Base-by-base conservation (phyloP, 805 yeast species). In the Torulaspora gathmanii region DNA sequence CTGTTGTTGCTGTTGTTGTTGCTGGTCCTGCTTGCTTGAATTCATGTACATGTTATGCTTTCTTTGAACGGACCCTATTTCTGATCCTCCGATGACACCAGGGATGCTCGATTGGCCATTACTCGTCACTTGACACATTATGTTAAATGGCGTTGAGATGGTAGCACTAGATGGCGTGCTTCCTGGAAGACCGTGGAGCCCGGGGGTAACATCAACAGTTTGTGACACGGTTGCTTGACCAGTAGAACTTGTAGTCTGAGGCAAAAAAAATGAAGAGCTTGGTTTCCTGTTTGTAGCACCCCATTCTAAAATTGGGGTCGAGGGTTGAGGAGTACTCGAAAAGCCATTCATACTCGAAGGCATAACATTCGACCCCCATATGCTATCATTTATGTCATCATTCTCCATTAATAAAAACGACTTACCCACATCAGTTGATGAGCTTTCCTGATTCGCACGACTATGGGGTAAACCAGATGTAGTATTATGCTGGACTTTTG, bases 381-480 rank as follows among this genome's bases (percentile, higher is more conserved):
- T 63, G 42, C 58, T 62, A 40, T 64, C 67, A 45, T 61, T 64
- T 23, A 61, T 59, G 26, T 61, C 67, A 46, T 61, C 66, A 37
- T 57, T 60, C 45, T 72, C 76, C 72, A 70, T 64, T 40, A 71
- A 48, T 25, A 71, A 51, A 37, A 69, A 57, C 1, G 75, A 69
- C 52, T 68, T 71, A 1, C 77, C 75, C 33, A 61, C 59, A 31
- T 69, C 72, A 45, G 64, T 64, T 11, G 64, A 44, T 31, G 51
- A 58, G 6, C 51, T 33, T 15, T 45, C 52, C 19, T 45, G 52
- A 33, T 45, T 47, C 7, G 52, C 42, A 7, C 45, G 49, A 19
- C 44, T 41, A 35, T 48, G 51, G 19, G 45, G 38, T 15, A 48
- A 35, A n/a, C 27, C 36, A 8, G 51, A 34, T 11, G 42, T 43